Base-by-base conservation (phyloP, 2,329 filamentous ascomycete species). In the Bertia moriformis region DNA sequence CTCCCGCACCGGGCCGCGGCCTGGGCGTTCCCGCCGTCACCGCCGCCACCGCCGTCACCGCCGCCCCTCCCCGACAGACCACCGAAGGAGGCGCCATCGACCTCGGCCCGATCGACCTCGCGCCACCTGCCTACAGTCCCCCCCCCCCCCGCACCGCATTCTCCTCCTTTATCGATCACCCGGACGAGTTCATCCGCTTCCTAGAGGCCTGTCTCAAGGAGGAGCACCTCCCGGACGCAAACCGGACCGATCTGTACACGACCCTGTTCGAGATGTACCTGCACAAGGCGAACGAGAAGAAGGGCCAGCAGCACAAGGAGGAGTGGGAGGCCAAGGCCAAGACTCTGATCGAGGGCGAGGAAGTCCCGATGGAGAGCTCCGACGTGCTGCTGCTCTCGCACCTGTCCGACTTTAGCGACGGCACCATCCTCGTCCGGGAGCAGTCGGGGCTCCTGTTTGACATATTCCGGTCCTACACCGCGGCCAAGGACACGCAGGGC, bases 211-310 rank as follows among this genome's bases (percentile, higher is more conserved):
- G 89, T 44, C 72, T 93, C 4, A 65, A 78, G 38, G 79, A 87
- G 41, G 67, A 78, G 15, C 69, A 72, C 17, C 59, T 93, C n/a
- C 75, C 74, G 15, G 68, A 83, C 24, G 69, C 76, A 4, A 83
- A 95, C 53, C 83, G 78, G 45, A 73, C 80, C 1, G 91, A 98
- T 55, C 68, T 98, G 14, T 91, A 93, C 52, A 96, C 89, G 0
- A 95, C 93, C 0, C 59, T 98, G 13, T 96, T 98, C 52, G 91
- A 98, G 57, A 96, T 98, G 83, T 98, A 96, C 53, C 66, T 98
- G 4, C 83, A 93, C 56, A 91, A 87, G 49, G 83, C 89, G 17
- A 82, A 78, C 43, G 75, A 79, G 42, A 80, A 80, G 51, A 83
- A 78, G 49, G 78, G 79, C 7, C 65, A 67, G 37, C 58, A 57